Conservation (phyloP, 768 basidiomycete genomes). For the Hebeloma cylindrosporum region DNA sequence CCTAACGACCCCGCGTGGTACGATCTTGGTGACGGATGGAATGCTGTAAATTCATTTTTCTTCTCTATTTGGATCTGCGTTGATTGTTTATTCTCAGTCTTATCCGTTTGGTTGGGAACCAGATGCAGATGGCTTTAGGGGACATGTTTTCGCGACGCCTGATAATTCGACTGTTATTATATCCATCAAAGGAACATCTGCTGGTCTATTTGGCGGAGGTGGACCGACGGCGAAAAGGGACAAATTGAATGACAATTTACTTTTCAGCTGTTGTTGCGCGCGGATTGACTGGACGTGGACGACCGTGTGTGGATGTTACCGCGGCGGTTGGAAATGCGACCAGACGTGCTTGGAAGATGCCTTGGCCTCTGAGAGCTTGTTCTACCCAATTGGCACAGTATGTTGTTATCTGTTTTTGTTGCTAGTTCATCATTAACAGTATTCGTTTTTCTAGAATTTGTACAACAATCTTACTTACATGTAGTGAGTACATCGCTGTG, state of each 20-base stretch:
- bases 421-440: constrained; percentile 8
- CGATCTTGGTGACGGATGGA: constrained; percentile 66
- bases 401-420: constrained; percentile 27
- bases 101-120: constrained; percentile 93
- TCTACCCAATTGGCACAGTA: constrained; percentile 89
- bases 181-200: constrained; percentile 93
- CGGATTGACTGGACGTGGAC: constrained; percentile 92
- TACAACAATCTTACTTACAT: constrained; percentile 93
- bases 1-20: constrained; percentile 75
- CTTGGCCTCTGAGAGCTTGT: constrained; percentile 76
- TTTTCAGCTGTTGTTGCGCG: constrained; percentile 96
- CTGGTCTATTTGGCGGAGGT: constrained; percentile 66
- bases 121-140: constrained; percentile 83
- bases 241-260: constrained; percentile 88
- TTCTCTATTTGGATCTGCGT: constrained; percentile 4
- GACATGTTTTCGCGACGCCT: constrained; percentile 83
- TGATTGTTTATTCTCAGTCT: constrained; percentile 37
- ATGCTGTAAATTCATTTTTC: constrained; percentile 38
- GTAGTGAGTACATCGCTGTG: constrained; percentile 48
- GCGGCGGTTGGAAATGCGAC: constrained; percentile 79
- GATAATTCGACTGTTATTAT: constrained; percentile 86
- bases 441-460: constrained; percentile 59
- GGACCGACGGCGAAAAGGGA: constrained; percentile 90
- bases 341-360: constrained; percentile 75
- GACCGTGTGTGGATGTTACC: constrained; percentile 88